These are phyloP conservation scores for Emmonsiellopsis sp. DNA, from an alignment of 2,329 filamentous ascomycete species.

Conservation along the genomic window DNA sequence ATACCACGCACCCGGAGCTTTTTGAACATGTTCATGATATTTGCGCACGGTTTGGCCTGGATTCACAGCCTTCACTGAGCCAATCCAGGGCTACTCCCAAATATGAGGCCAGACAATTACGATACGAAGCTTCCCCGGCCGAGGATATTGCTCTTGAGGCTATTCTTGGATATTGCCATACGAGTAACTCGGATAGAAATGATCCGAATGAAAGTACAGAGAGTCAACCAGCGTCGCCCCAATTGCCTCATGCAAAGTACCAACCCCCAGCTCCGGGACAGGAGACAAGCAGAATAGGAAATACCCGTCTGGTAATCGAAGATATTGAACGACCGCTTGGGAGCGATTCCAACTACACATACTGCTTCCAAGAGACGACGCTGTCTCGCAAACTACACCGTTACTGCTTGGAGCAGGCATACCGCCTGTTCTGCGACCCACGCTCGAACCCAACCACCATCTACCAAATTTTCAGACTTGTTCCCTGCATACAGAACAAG, in stretches of 20 bases:
- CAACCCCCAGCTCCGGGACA: background rate
- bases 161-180: background rate
- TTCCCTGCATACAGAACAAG: slow-evolving; percentile 19
- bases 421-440: slow-evolving; percentile 43
- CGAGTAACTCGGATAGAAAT: background rate
- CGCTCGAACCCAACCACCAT: slow-evolving; percentile 12
- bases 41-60: background rate
- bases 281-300: background rate
- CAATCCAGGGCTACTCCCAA: background rate
- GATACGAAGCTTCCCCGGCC: background rate
- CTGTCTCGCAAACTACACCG: slow-evolving; percentile 67
- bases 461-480: slow-evolving; percentile 16
- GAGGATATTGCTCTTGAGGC: background rate
- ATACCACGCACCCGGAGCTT: background rate
- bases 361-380: slow-evolving; percentile 56
- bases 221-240: background rate
- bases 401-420: slow-evolving; percentile 53
- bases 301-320: background rate
- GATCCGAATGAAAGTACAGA: background rate
- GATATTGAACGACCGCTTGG: background rate
- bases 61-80: no score
- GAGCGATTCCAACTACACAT: slow-evolving; percentile 30
- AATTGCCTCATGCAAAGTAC: background rate
- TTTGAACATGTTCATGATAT: background rate
- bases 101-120: no score